Conservation (phyloP, 495 filamentous ascomycete genomes). For the Penicillium bovifimosum region DNA sequence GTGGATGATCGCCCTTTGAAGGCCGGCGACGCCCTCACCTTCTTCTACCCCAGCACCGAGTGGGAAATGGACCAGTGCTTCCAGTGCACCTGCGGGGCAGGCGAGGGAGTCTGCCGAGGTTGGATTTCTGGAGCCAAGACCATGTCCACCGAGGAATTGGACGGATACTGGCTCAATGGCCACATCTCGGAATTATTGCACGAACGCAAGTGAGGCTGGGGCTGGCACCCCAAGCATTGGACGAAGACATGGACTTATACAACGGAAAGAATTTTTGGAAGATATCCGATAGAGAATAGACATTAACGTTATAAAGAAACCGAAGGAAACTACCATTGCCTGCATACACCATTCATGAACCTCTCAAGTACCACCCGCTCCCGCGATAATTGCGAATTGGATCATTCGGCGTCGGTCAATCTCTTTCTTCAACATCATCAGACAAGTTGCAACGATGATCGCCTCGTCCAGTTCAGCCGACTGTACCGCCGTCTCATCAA, state of each 20-base stretch:
- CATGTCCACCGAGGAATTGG: conserved; percentile 23
- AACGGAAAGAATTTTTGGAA: not conserved
- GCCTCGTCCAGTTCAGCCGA: conserved; percentile 27
- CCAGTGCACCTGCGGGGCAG: conserved; percentile 55
- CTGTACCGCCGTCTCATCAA: conserved; percentile 30
- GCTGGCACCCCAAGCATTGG: not conserved
- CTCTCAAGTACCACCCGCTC: conserved; percentile 13
- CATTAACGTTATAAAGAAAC: not conserved
- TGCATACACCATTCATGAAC: not conserved
- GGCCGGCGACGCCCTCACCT: conserved; percentile 61
- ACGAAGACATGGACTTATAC: not conserved
- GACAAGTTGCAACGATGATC: conserved; percentile 46
- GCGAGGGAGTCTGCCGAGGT: conserved; percentile 22
- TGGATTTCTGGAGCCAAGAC: conserved; percentile 33
- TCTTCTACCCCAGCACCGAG: conserved; percentile 76
- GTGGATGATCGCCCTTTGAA: conserved; percentile 48
- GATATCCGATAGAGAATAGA: conserved; percentile 7
- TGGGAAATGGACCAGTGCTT: conserved; percentile 74
- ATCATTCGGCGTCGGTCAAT: conserved; percentile 47
- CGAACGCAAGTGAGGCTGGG: conserved; percentile 12
- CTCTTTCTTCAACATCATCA: conserved; percentile 56
- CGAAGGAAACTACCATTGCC: not conserved
- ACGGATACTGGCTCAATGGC: conserved; percentile 36
- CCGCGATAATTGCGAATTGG: conserved; percentile 39
- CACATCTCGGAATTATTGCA: conserved; percentile 31